Percentiles rank a stretch among this genome's conserved stretches.
Conservation (phyloP, 345 rosid species). For the Acer saccharum region DNA sequence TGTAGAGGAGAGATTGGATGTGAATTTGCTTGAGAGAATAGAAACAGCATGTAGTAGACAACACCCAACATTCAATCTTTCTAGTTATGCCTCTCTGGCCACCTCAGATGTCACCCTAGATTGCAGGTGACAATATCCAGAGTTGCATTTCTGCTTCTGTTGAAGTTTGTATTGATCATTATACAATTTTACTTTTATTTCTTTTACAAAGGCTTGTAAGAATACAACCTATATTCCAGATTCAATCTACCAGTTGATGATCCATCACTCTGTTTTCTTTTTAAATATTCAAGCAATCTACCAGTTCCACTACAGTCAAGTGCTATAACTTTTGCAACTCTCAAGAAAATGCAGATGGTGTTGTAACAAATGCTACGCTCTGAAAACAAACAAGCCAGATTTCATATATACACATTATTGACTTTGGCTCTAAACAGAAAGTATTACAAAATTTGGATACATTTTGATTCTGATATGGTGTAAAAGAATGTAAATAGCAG, state of each 20-base stretch:
- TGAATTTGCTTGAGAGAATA: too few species aligned
- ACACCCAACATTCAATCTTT: too few species aligned
- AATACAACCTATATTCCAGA: not conserved
- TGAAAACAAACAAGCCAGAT: not conserved
- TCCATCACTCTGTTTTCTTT: too few species aligned
- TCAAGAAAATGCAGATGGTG: not conserved
- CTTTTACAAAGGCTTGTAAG: not conserved
- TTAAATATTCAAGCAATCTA: too few species aligned
- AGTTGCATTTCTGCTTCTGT: not conserved
- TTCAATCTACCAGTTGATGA: not conserved
- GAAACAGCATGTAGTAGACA: too few species aligned
- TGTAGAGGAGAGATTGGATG: too few species aligned
- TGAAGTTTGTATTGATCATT: not conserved
- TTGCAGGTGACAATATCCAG: conserved; percentile 23
- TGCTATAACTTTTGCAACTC: not conserved
- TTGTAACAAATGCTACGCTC: not conserved
- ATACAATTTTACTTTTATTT: not conserved
- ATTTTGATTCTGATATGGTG: conserved; percentile 21
- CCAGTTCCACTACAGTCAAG: not conserved
- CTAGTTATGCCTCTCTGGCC: too few species aligned
- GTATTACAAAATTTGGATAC: not conserved
- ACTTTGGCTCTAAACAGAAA: not conserved
- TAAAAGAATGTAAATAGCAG: not conserved
- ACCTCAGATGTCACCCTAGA: too few species aligned
- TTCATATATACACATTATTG: not conserved